These are phyloP conservation scores for Xylaria sp. DNA, from an alignment of 2,329 filamentous ascomycete species.

Conservation along the genomic window DNA sequence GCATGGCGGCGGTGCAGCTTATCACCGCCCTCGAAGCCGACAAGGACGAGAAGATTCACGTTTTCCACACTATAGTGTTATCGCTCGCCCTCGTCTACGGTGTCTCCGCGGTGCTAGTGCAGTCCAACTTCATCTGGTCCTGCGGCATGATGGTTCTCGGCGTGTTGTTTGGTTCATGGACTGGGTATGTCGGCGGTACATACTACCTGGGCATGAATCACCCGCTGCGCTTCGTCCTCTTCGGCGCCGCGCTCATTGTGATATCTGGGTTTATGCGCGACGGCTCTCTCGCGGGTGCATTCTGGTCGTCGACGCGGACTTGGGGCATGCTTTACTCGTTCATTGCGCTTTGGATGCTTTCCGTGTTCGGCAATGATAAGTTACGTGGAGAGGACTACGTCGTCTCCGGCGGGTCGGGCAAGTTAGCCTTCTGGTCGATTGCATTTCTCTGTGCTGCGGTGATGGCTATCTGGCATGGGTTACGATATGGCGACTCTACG, in stretches of 20 bases:
- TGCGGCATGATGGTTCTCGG: conserved; percentile 29
- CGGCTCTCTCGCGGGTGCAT: conserved; percentile 5
- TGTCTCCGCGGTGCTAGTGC: conserved; percentile 18
- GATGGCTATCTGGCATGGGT: conserved; percentile 11
- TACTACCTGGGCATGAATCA: conserved; percentile 18
- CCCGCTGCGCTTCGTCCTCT: conserved; percentile 22
- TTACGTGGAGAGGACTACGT: not conserved
- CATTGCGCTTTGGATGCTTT: conserved; percentile 33
- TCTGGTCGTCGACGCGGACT: conserved; percentile 31
- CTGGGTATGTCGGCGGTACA: not conserved
- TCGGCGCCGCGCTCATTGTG: conserved; percentile 25
- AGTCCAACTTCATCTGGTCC: conserved; percentile 39
- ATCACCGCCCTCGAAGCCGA: conserved; percentile 9
- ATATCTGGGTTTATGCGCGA: conserved; percentile 29
- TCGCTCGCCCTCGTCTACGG: conserved; percentile 32
- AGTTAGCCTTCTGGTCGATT: conserved; percentile 19
- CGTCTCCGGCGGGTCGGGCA: not conserved
- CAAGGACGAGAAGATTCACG: not conserved
- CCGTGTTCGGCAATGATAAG: conserved; percentile 12
- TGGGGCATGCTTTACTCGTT: conserved; percentile 38
- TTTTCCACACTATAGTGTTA: conserved; percentile 17
- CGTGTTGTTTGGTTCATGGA: conserved; percentile 22
- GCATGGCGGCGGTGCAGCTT: conserved; percentile 31
- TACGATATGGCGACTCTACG: not conserved
- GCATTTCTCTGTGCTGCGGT: conserved; percentile 28